Conservation (phyloP, 225 moss, liverwort and hornwort species). For the Neckera pumila region DNA sequence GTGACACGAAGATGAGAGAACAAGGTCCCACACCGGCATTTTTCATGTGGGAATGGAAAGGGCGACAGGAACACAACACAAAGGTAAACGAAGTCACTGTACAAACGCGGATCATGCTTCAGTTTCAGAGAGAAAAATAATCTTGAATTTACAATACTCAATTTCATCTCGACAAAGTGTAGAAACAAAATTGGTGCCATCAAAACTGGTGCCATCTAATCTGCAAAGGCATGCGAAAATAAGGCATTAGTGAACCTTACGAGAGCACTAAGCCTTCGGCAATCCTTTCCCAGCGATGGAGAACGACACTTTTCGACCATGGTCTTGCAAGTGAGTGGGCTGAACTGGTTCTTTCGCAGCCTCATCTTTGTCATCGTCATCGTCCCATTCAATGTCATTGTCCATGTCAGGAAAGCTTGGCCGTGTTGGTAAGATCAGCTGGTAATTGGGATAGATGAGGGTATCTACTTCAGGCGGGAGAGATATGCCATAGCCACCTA, state of each 20-base stretch:
- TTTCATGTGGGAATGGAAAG: not conserved
- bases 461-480: conserved; percentile 82
- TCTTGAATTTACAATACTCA: conserved; percentile 13
- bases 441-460: conserved; percentile 76
- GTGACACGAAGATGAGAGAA: not conserved
- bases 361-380: conserved; percentile 53
- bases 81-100: not conserved
- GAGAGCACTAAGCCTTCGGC: conserved; percentile 37
- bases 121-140: not conserved
- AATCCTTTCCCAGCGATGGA: conserved; percentile 55
- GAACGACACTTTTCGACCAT: conserved; percentile 78
- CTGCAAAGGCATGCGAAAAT: not conserved
- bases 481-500: conserved; percentile 63
- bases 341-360: conserved; percentile 37
- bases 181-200: not conserved
- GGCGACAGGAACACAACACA: not conserved
- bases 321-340: conserved; percentile 57
- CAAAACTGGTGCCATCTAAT: not conserved
- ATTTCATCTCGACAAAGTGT: not conserved
- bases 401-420: conserved; percentile 42
- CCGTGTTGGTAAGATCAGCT: conserved; percentile 66
- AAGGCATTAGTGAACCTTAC: not conserved
- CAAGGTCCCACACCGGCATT: not conserved
- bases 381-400: conserved; percentile 55
- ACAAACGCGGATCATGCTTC: not conserved